Percentiles rank a stretch among this genome's conserved stretches.
Evolutionary conservation across 2,329 filamentous ascomycete genomes (phyloP).

Genomic region (Xylariaceae sp.): DNA sequence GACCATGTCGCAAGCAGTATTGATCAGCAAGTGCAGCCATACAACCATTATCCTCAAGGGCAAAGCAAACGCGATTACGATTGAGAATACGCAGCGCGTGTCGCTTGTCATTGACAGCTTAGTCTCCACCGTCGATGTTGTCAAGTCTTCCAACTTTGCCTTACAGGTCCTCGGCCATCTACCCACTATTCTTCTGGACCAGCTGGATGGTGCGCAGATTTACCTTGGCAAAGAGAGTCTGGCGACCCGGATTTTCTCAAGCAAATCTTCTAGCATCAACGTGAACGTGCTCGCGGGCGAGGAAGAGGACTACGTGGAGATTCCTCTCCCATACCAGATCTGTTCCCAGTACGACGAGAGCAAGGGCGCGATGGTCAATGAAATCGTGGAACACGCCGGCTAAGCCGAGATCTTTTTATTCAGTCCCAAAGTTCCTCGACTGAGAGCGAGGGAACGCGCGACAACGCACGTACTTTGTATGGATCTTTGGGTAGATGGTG

Average conservation of each 20-base stretch:
- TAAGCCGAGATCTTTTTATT: conserved; percentile 36
- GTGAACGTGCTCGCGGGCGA: conserved; percentile 68
- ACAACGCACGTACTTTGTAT: neutral
- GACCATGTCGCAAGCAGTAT: conserved; percentile 76
- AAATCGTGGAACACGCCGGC: conserved; percentile 93
- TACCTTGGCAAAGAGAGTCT: conserved; percentile 88
- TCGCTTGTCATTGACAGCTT: conserved; percentile 85
- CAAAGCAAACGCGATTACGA: conserved; percentile 94
- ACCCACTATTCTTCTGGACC: conserved; percentile 85
- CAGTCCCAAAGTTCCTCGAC: neutral
- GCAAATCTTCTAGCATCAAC: conserved; percentile 62
- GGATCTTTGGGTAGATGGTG: neutral
- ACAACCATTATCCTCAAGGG: conserved; percentile 82
- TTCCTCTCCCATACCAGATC: conserved; percentile 84
- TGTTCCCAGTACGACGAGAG: conserved; percentile 64
- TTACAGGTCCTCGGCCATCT: conserved; percentile 83
- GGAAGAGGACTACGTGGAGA: conserved; percentile 79
- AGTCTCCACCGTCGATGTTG: conserved; percentile 86
- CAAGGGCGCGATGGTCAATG: conserved; percentile 73
- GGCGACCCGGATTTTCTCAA: conserved; percentile 57
- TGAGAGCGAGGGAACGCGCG: neutral
- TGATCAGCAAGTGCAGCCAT: conserved; percentile 89
- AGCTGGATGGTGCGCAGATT: conserved; percentile 82
- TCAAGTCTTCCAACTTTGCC: conserved; percentile 92
- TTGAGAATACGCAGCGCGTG: conserved; percentile 82